Evolutionary conservation across 306 rosid genomes (phyloP).

Genomic region (Cyamopsis tetragonoloba): DNA sequence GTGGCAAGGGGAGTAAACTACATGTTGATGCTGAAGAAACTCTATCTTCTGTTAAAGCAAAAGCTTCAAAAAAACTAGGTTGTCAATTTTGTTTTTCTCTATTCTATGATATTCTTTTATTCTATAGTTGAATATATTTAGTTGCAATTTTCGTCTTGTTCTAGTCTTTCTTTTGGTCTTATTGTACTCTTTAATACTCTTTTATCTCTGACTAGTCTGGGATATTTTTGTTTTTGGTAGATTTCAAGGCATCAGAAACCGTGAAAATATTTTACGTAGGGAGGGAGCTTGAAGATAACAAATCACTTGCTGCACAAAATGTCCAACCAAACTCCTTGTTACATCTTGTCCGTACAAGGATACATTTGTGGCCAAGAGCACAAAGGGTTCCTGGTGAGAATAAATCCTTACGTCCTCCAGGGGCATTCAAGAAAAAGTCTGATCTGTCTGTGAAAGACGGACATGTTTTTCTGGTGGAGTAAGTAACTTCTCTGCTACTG

Average conservation of each 20-base stretch:
- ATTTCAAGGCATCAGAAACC: constrained; percentile 72
- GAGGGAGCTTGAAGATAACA: constrained; percentile 72
- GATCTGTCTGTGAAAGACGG: constrained; percentile 97
- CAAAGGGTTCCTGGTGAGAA: constrained; percentile 88
- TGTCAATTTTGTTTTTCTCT: constrained; percentile 29
- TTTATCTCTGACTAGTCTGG: constrained; percentile 8
- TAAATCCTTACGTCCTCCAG: constrained; percentile 87
- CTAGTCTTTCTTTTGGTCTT: background rate
- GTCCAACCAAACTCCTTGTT: constrained; percentile 86
- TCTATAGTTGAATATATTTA: background rate
- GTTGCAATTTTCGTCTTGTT: background rate
- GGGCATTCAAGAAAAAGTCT: constrained; percentile 97
- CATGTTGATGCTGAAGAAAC: constrained; percentile 80
- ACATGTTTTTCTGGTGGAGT: constrained; percentile 92
- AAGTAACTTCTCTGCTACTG: constrained; percentile 33
- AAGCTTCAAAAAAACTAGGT: constrained; percentile 98
- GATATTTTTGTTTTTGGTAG: constrained; percentile 38
- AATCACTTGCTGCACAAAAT: constrained; percentile 74
- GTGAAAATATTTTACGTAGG: constrained; percentile 76
- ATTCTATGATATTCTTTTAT: background rate
- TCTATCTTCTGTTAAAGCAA: constrained; percentile 68
- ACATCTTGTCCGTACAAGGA: constrained; percentile 90
- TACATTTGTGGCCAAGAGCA: constrained; percentile 72
- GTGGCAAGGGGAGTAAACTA: constrained; percentile 87
- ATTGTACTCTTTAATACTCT: background rate